These are phyloP conservation scores for Spinellus fusiger DNA, from an alignment of 192 early-diverging fungal genomes.

Conservation along the genomic window DNA sequence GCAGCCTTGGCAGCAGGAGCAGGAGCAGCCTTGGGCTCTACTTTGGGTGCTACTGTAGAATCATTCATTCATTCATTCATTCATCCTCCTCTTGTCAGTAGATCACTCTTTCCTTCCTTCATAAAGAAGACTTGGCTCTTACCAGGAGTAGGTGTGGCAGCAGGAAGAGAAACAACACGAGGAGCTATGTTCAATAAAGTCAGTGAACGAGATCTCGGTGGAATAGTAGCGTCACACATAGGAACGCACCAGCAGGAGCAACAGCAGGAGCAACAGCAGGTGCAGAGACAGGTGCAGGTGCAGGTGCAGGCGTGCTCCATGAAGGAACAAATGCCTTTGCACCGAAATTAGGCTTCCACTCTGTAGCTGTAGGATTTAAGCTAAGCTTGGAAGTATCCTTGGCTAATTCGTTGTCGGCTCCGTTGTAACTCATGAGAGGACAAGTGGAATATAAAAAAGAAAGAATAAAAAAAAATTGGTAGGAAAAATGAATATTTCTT, in stretches of 20 bases:
- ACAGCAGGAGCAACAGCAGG: constrained; percentile 11
- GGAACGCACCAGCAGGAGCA: constrained; percentile 8
- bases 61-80: neutral
- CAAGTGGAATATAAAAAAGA: neutral
- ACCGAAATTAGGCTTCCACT: constrained; percentile 62
- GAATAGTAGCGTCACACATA: neutral
- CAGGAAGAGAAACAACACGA: constrained; percentile 11
- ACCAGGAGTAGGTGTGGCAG: constrained; percentile 18
- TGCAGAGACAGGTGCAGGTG: constrained; percentile 29
- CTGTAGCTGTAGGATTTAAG: constrained; percentile 58
- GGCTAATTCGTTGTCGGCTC: constrained; percentile 14
- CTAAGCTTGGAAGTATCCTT: constrained; percentile 46
- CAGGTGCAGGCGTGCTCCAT: constrained; percentile 35
- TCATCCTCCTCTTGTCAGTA: neutral
- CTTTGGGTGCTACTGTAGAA: neutral
- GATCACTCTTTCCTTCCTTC: neutral
- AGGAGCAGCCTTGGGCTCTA: constrained; percentile 28
- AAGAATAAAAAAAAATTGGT: neutral
- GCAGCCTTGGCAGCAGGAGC: constrained; percentile 17
- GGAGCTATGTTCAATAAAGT: neutral
- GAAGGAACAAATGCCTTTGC: constrained; percentile 72
- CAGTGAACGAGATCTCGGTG: neutral
- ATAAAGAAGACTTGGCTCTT: too few relatives aligned
- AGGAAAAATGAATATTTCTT: neutral
- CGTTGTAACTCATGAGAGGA: constrained; percentile 26